Base-by-base conservation (phyloP, 2,329 filamentous ascomycete genomes). In the Tolypocladium ovalisporum region DNA sequence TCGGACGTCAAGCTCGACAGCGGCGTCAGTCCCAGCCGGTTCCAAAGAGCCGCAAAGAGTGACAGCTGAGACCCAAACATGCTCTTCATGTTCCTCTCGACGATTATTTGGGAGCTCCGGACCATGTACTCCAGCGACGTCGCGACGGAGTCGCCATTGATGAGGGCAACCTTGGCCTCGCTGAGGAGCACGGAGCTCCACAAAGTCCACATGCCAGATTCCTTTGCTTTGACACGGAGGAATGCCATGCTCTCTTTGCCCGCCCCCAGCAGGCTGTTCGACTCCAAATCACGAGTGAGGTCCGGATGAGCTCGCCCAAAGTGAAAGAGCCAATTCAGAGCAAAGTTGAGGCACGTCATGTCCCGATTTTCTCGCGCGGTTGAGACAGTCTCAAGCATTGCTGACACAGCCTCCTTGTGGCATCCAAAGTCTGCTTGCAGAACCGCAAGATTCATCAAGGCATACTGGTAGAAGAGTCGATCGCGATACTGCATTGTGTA, bases 361-460 rank as follows among this genome's bases (percentile, higher is more conserved):
- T 99, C 94, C 62, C 91, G 87, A 63, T 95, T 96, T 71, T 97
- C 94, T 60, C 93, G 80, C 0, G 94, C 94, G n/a, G 91, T 96
- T 0, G 92, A 87, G 37, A 99, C 91, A 0, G 93, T 92, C 70
- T 97, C 94, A 49, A 96, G 85, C 85, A 99, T 96, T 15, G 93
- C 89, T 13, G 90, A 84, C n/a, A 97, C 82, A 7, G 93, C 93
- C 72, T 97, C 92, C 44, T 84, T 82, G 69, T 91, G 87, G 68
- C 90, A 96, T 52, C 92, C 92, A 75, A 97, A 97, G 70, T 97
- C 94, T 19, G 92, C 90, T 67, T 99, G 93, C 5, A 97, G 80
- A 37, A 97, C 90, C 4, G 92, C 93, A 58, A 97, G 81, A 67
- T 97, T 97, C 67, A 99, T 85, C 17, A 97, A 76, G 0, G 94